Conservation (phyloP, 2,329 filamentous ascomycete species). For the Bipolaris victoriae region DNA sequence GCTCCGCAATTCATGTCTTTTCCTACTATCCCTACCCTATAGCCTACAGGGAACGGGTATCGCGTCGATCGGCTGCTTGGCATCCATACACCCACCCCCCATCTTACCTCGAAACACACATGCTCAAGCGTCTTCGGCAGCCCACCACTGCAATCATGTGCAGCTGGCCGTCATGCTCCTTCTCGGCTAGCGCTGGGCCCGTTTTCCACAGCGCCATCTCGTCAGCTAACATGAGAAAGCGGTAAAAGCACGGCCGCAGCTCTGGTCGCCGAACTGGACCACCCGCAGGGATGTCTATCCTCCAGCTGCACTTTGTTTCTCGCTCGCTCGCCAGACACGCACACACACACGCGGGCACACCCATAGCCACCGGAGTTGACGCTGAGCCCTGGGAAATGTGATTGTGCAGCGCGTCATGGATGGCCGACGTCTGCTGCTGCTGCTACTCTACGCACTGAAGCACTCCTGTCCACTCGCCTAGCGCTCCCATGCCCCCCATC, state of each 20-base stretch:
- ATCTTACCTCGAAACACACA: constrained; percentile 28
- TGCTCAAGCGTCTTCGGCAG: constrained; percentile 30
- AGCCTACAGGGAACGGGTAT: constrained; percentile 29
- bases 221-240: constrained; percentile 35
- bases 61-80: constrained; percentile 21
- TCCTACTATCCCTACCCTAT: constrained; percentile 15
- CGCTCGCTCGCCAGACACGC: constrained; percentile 9
- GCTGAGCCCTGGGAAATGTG: constrained; percentile 14
- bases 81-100: constrained; percentile 7
- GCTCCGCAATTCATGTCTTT: constrained; percentile 26
- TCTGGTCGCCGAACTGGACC: constrained; percentile 40
- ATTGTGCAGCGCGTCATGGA: constrained; percentile 25
- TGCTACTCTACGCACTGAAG: neutral
- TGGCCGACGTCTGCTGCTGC: neutral
- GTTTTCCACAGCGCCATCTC: constrained; percentile 33
- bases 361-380: constrained; percentile 9
- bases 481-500: constrained; percentile 19
- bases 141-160: constrained; percentile 40
- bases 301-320: constrained; percentile 22
- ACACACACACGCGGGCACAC: neutral
- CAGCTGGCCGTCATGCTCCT: constrained; percentile 32
- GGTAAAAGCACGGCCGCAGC: constrained; percentile 34
- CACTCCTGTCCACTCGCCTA: constrained; percentile 17
- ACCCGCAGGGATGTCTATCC: constrained; percentile 25
- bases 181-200: constrained; percentile 38